These are phyloP conservation scores for Serendipita sp. DNA, from an alignment of 768 basidiomycete species.

Conservation along the genomic window DNA sequence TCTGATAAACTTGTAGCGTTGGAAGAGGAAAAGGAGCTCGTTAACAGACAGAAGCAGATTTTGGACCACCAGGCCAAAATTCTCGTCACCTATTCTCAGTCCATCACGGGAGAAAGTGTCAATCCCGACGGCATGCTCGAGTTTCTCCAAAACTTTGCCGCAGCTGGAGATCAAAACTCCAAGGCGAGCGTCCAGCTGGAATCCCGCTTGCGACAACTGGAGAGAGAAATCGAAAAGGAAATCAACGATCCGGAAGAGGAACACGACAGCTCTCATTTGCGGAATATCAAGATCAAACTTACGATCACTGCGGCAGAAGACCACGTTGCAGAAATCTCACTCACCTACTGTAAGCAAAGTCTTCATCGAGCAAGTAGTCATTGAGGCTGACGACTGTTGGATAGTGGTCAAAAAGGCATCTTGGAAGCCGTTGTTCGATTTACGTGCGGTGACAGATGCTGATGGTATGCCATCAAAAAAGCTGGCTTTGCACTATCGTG, in stretches of 20 bases:
- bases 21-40: neutral
- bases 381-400: neutral
- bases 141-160: neutral
- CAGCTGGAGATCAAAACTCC: neutral
- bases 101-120: neutral
- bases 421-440: neutral
- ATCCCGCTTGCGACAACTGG: neutral
- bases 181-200: neutral
- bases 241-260: neutral
- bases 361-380: neutral
- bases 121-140: neutral
- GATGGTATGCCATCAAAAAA: neutral
- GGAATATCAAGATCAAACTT: slow-evolving; percentile 1
- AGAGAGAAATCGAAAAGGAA: neutral
- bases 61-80: slow-evolving; percentile 2
- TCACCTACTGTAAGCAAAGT: neutral
- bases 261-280: slow-evolving; percentile 2
- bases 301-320: neutral
- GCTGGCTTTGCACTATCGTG: slow-evolving; percentile 1
- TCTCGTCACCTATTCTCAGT: neutral
- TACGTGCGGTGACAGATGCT: neutral
- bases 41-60: neutral
- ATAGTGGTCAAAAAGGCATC: slow-evolving; percentile 4
- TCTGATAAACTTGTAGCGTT: neutral
- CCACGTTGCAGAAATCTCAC: neutral